Percentiles rank a stretch among this genome's conserved stretches.
Conservation (phyloP, 257 asterid genomes). For the Nicotiana undulata region DNA sequence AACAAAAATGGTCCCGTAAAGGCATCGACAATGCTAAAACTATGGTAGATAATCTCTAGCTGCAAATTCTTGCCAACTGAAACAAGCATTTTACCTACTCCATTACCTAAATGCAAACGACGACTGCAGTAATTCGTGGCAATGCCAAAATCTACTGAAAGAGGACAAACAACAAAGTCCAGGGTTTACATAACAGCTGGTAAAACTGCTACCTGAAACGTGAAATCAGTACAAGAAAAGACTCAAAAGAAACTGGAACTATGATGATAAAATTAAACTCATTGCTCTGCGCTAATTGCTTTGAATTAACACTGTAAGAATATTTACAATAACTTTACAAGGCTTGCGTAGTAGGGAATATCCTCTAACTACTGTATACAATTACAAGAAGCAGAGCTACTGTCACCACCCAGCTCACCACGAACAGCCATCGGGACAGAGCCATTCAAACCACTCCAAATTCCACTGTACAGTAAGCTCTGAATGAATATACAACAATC, state of each 20-base stretch:
- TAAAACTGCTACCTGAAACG: background rate
- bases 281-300: conserved; percentile 14
- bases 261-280: background rate
- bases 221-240: background rate
- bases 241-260: background rate
- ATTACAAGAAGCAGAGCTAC: conserved; percentile 13
- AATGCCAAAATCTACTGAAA: background rate
- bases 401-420: conserved; percentile 1
- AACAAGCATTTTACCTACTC: too few species aligned
- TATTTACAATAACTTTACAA: conserved; percentile 18
- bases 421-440: background rate
- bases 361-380: conserved; percentile 14
- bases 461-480: conserved; percentile 12
- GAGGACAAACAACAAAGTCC: background rate
- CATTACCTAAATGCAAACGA: too few species aligned
- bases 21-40: too few species aligned
- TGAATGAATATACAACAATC: conserved; percentile 11
- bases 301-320: conserved; percentile 1
- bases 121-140: background rate
- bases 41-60: too few species aligned
- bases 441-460: conserved; percentile 6
- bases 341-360: background rate
- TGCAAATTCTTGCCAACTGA: too few species aligned
- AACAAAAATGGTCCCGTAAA: too few species aligned
- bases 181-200: background rate